Evolutionary conservation across 306 rosid genomes (phyloP).

Genomic region (Amphicarpaea edgeworthii): DNA sequence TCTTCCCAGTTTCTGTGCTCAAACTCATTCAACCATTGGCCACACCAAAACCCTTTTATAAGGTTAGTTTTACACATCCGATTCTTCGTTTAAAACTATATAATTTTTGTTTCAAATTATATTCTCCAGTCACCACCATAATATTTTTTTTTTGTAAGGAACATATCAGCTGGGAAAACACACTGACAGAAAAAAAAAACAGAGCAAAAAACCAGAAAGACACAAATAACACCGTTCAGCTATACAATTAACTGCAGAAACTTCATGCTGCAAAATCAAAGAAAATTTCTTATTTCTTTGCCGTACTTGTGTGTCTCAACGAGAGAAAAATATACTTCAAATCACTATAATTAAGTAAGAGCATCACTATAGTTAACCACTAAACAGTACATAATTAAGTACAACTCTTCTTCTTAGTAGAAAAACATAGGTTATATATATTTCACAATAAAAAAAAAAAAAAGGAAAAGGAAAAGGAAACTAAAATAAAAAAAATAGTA

Average conservation of each 20-base stretch:
- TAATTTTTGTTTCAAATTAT: not conserved
- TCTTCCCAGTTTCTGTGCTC: no score
- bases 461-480: not conserved
- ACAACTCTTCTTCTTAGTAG: not conserved
- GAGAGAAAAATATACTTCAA: not conserved
- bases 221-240: conserved; percentile 1
- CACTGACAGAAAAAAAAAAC: not conserved
- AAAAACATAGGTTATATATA: not conserved
- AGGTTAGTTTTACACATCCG: not conserved
- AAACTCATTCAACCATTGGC: not conserved
- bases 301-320: no score
- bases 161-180: not conserved
- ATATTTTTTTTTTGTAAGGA: not conserved
- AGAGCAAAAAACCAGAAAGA: not conserved
- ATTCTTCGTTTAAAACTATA: not conserved
- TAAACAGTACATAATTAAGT: not conserved
- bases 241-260: conserved; percentile 1
- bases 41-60: not conserved
- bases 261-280: not conserved
- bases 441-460: not conserved
- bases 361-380: not conserved
- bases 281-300: no score
- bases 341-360: not conserved
- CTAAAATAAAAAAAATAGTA: not conserved
- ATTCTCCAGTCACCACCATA: not conserved